Evolutionary conservation across 345 rosid species (phyloP), one percentile per base, ranked within the genome.

Genomic region (Euphorbia lathyris): DNA sequence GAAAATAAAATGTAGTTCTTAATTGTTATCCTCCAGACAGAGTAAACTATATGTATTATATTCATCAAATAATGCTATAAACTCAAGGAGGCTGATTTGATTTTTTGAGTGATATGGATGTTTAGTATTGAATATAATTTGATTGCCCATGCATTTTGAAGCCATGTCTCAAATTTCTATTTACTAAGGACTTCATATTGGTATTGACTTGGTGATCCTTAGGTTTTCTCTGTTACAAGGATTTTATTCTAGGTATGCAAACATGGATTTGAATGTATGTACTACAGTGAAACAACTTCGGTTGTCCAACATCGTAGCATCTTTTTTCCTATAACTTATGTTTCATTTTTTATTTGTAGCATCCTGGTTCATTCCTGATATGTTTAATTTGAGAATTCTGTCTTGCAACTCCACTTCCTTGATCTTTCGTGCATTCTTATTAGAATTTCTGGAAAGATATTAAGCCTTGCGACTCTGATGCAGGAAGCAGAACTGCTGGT

Each of bases 401-500:
- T 23, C 2, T 19, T 61, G 40, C 47, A 11, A 42, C n/a, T 48
- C 29, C 17, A 5, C n/a, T n/a, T n/a, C n/a, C n/a, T 66, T 30
- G 19, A 25, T 66, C 5, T 42, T 13, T 5, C 14, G 20, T 38
- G 19, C 17, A 12, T 22, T 22, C 27, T 8, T 61, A 9, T 13
- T 11, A 63, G 19, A 42, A 38, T 40, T 12, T 43, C 19, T 25
- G 72, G 14, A 23, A 48, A 1, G 8, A 30, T 20, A 5, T 65
- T 65, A n/a, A 64, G 45, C 19, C 32, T 59, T 73, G 68, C 30
- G 12, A 22, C 52, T n/a, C n/a, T n/a, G n/a, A n/a, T n/a, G n/a
- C n/a, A n/a, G n/a, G n/a, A n/a, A n/a, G n/a, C n/a, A n/a, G 38
- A 90, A 74, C 83, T 90, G 74, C 72, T 86, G 42, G 85, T 88